Conservation (phyloP, 2,329 filamentous ascomycete species). For the Apiospora marii region DNA sequence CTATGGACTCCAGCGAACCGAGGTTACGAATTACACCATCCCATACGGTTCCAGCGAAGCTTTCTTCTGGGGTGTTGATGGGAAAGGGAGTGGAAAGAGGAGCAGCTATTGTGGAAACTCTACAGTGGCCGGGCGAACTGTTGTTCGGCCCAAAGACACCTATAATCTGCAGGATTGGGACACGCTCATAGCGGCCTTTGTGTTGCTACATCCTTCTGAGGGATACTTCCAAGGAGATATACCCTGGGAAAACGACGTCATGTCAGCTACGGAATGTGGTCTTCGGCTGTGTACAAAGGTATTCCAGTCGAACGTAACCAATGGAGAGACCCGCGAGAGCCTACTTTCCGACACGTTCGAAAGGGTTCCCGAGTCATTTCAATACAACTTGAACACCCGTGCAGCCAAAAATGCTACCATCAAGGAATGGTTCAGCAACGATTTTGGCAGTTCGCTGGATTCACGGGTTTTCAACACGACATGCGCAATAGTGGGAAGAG, state of each 20-base stretch:
- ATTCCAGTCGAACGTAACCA: slow-evolving; percentile 28
- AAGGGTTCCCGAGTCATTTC: slow-evolving; percentile 28
- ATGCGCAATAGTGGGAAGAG: not conserved
- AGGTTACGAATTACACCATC: not conserved
- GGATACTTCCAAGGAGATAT: not conserved
- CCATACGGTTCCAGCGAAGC: not conserved
- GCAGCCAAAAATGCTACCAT: not conserved
- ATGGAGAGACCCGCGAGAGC: slow-evolving; percentile 25
- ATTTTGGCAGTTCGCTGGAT: not conserved
- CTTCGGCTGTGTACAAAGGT: slow-evolving; percentile 35
- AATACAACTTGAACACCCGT: not conserved
- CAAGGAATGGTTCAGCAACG: not conserved
- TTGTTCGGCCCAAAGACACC: not conserved
- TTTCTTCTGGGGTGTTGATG: not conserved
- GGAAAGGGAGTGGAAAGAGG: not conserved
- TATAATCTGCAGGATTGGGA: not conserved
- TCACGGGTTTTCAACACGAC: not conserved
- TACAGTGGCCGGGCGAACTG: not conserved
- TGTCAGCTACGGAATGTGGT: slow-evolving; percentile 37
- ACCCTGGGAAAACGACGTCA: slow-evolving; percentile 30
- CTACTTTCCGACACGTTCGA: slow-evolving; percentile 16
- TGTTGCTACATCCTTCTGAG: not conserved
- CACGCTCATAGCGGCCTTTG: not conserved
- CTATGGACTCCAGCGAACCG: not conserved
- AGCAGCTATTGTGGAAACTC: not conserved